A percentile compares a stretch with the other conserved stretches of the same genome.
Conservation (phyloP, 164 flowering plant genomes). For the Pachysandra terminalis region DNA sequence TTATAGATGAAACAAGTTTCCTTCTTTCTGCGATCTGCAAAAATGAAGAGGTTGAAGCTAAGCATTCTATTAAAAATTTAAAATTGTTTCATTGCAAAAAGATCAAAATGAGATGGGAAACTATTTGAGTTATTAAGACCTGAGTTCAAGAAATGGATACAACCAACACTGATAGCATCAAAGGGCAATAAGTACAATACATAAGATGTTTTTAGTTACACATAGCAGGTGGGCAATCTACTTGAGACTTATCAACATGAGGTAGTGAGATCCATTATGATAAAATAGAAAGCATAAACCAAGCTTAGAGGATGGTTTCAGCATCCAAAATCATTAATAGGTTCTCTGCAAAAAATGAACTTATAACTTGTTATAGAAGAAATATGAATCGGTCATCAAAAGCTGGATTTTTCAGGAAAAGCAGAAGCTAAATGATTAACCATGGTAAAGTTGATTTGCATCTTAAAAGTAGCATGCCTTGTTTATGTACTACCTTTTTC, state of each 20-base stretch:
- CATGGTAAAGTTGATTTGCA: background rate
- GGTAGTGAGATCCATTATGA: background rate
- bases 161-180: too few relatives aligned
- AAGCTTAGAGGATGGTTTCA: background rate
- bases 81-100: background rate
- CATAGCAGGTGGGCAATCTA: too few relatives aligned
- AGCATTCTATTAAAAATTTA: background rate
- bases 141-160: too few relatives aligned
- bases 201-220: too few relatives aligned
- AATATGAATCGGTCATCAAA: background rate
- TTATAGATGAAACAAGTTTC: slow-evolving; percentile 67
- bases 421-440: background rate
- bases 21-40: slow-evolving; percentile 79
- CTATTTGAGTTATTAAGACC: too few relatives aligned
- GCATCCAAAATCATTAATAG: background rate
- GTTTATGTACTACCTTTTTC: too few relatives aligned
- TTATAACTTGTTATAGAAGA: too few relatives aligned
- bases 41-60: slow-evolving; percentile 2
- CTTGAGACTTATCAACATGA: background rate
- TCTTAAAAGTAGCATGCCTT: background rate
- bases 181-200: background rate
- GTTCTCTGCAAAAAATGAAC: background rate
- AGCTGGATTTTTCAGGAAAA: background rate
- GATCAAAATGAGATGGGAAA: background rate
- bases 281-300: background rate